A percentile compares a stretch with the other conserved stretches of the same genome.
Conservation (phyloP, 768 basidiomycete species). For the Suillus subluteus region DNA sequence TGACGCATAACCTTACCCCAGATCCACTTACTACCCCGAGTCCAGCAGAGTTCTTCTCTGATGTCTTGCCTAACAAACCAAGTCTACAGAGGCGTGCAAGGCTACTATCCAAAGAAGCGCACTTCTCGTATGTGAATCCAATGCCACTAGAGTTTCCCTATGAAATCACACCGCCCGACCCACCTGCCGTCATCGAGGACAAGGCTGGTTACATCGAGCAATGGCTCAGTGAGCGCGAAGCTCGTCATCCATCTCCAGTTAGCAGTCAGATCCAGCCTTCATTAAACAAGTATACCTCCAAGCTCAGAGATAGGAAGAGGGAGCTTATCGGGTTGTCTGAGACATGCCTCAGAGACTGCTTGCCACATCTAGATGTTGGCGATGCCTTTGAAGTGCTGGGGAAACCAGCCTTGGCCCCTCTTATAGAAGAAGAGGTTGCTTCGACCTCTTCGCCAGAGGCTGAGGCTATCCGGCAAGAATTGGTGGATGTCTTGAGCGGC, state of each 20-base stretch:
- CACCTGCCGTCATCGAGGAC: slow-evolving; percentile 51
- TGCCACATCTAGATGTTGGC: slow-evolving; percentile 87
- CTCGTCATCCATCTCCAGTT: slow-evolving; percentile 37
- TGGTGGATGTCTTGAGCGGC: slow-evolving; percentile 83
- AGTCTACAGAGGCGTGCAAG: slow-evolving; percentile 73
- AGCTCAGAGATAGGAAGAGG: slow-evolving; percentile 53
- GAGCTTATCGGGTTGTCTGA: slow-evolving; percentile 76
- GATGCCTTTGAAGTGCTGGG: slow-evolving; percentile 77
- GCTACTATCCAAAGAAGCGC: slow-evolving; percentile 56
- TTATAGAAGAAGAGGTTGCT: slow-evolving; percentile 32
- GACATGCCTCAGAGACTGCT: slow-evolving; percentile 68
- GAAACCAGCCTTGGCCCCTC: slow-evolving; percentile 50
- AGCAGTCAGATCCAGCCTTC: slow-evolving; percentile 11
- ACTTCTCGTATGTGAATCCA: slow-evolving; percentile 84
- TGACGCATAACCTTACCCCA: slow-evolving; percentile 58
- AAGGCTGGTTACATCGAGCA: slow-evolving; percentile 70
- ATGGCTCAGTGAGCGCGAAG: slow-evolving; percentile 74
- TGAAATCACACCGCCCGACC: slow-evolving; percentile 59
- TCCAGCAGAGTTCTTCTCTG: slow-evolving; percentile 52
- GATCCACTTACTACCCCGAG: slow-evolving; percentile 56
- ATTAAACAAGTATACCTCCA: slow-evolving; percentile 52
- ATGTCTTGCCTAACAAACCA: slow-evolving; percentile 53
- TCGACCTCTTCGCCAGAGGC: slow-evolving; percentile 30
- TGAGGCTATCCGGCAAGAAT: slow-evolving; percentile 60
- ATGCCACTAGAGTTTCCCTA: slow-evolving; percentile 86